These are phyloP conservation scores for Fusarium liriodendri DNA, from an alignment of 2,329 filamentous ascomycete genomes.

Conservation along the genomic window DNA sequence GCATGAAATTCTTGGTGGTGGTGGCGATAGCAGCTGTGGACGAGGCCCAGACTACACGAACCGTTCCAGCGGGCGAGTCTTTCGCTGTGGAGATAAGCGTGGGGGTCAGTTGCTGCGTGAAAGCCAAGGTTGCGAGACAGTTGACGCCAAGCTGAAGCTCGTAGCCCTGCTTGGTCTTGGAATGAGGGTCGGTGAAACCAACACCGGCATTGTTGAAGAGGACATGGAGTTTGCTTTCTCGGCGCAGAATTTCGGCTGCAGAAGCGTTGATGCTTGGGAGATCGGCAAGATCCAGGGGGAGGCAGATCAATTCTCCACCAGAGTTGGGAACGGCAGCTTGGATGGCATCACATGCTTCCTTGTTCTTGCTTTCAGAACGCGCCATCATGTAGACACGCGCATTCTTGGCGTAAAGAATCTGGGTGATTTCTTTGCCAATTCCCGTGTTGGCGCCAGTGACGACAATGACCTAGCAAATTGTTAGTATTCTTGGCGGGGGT, in stretches of 20 bases:
- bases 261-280: constrained; percentile 45
- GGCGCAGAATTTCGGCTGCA: constrained; percentile 35
- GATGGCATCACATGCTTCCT: constrained; percentile 57
- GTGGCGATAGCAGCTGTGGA: constrained; percentile 37
- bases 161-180: constrained; percentile 52
- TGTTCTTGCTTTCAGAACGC: constrained; percentile 56
- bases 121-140: constrained; percentile 53
- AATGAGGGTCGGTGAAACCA: constrained; percentile 51
- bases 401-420: constrained; percentile 65
- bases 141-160: constrained; percentile 58
- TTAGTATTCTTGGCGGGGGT: background rate
- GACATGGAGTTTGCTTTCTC: constrained; percentile 48
- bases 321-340: constrained; percentile 47
- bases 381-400: constrained; percentile 66
- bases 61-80: constrained; percentile 38
- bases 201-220: constrained; percentile 58
- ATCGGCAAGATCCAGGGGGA: constrained; percentile 56
- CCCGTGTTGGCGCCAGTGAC: constrained; percentile 56
- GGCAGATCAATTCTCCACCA: constrained; percentile 52
- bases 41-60: constrained; percentile 50
- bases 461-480: constrained; percentile 55
- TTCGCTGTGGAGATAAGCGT: constrained; percentile 47
- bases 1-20: constrained; percentile 27
- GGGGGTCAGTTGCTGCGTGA: constrained; percentile 53
- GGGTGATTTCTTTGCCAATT: constrained; percentile 63